Evolutionary conservation across 2,329 filamentous ascomycete genomes (phyloP), one percentile per base, ranked within the genome.

Genomic region (Microdochium nivale): DNA sequence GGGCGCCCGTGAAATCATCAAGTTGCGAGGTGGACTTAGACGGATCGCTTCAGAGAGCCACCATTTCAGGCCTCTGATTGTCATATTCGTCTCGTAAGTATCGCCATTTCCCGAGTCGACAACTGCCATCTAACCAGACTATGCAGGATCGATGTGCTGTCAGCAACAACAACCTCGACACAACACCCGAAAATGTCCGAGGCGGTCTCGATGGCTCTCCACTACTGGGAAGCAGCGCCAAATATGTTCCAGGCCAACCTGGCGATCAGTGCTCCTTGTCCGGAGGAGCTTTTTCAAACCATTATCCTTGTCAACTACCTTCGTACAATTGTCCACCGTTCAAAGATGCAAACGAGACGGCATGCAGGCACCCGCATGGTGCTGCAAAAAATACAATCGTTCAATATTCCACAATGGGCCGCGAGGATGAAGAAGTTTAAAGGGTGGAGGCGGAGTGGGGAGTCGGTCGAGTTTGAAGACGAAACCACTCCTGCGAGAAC

Each of bases 291-390:
- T 4, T 55, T 55, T 44, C 54, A 54, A 27, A 43, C 44, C 10
- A 49, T 57, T 9, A 57, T 55, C 14, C 44, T 55, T 3, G 37
- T 53, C 49, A 57, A 57, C 47, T 55, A 55, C 14, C 51, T 57
- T 19, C 55, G 54, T 19, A 44, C 40, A 10, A 44, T 19, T 21
- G 40, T 24, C 3, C 10, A 11, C 19, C 40, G 14, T 50, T 52
- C n/a, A 54, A 55, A 48, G 10, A 44, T 55, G 16, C 35, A 30
- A 21, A 49, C 43, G 19, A 37, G 51, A 30, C 49, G 54, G 32
- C 52, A 54, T 19, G 47, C 49, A n/a, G 51, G 52, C 13, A 55
- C 54, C 27, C 49, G 54, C 16, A 55, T 54, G 52, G 52, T 55
- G 2, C 32, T 57, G 13, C 48, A 49, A 8, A 57, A 54, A 25